Conservation (phyloP, 441 rosid species). For the Syzygium syzygioides region DNA sequence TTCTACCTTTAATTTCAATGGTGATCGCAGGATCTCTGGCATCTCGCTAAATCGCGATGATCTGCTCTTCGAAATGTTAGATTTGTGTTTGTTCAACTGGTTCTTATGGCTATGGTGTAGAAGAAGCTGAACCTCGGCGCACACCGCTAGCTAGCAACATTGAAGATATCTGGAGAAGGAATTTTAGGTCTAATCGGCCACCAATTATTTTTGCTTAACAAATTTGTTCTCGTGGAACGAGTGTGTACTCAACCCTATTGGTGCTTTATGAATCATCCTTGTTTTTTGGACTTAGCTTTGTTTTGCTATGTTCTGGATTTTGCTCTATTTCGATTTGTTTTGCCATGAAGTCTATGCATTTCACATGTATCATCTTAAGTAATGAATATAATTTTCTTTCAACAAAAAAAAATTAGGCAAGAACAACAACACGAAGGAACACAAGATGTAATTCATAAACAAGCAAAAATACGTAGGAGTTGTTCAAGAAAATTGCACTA, state of each 20-base stretch:
- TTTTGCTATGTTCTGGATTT: too few relatives aligned
- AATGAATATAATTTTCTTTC: not conserved
- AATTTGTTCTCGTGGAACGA: not conserved
- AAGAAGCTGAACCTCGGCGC: not conserved
- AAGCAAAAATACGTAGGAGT: not conserved
- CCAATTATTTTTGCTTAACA: not conserved
- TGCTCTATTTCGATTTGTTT: not conserved
- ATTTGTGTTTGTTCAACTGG: accelerated
- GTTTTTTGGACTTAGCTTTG: not conserved
- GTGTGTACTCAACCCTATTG: not conserved
- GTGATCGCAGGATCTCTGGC: accelerated
- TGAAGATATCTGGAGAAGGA: not conserved
- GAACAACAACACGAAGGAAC: not conserved
- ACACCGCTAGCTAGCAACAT: accelerated
- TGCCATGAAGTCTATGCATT: not conserved
- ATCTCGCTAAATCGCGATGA: not conserved
- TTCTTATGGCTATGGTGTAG: accelerated
- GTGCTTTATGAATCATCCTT: not conserved
- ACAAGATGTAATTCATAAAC: not conserved
- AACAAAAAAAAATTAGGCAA: not conserved
- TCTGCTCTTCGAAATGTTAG: not conserved
- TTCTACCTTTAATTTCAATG: not conserved
- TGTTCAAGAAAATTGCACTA: not conserved
- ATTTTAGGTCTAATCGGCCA: not conserved
- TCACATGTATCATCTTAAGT: not conserved